phyloP scores from a whole-genome alignment of 495 filamentous ascomycete species.

The Trichoderma reesei region DNA sequence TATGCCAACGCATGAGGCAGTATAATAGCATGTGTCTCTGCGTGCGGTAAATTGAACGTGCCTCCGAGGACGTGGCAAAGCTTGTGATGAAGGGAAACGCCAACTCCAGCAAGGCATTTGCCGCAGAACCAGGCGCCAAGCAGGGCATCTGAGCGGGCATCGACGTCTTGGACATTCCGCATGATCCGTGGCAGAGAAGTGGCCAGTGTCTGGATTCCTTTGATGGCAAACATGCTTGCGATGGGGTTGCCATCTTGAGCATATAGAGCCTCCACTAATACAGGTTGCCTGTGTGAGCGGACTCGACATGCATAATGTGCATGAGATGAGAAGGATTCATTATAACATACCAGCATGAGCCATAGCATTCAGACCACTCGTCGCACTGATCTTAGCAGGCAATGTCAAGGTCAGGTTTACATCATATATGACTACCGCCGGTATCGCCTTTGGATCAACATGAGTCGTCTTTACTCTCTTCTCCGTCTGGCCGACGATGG shows the following conservation, averaged over 20 bases:
- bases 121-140: conserved; percentile 44
- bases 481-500: neutral
- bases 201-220: conserved; percentile 41
- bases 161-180: conserved; percentile 29
- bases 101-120: conserved; percentile 47
- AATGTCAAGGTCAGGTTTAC: conserved; percentile 35
- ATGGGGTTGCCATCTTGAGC: conserved; percentile 48
- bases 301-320: too few relatives aligned
- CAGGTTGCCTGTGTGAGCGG: neutral
- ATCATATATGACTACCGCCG: conserved; percentile 11
- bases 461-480: neutral
- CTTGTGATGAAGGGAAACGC: conserved; percentile 58
- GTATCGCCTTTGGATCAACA: neutral
- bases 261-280: conserved; percentile 50
- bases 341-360: conserved; percentile 33
- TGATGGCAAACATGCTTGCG: conserved; percentile 42
- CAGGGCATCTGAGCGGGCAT: neutral
- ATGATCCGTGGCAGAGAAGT: conserved; percentile 44
- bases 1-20: conserved; percentile 54
- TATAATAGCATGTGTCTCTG: conserved; percentile 54
- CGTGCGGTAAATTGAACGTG: conserved; percentile 54
- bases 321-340: too few relatives aligned
- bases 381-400: conserved; percentile 45
- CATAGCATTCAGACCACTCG: conserved; percentile 55
- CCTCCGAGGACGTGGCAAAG: conserved; percentile 56